A percentile compares a stretch with the other conserved stretches of the same genome.
Evolutionary conservation across 208 protist species (phyloP).

Genomic region (Crithidia thermophila): DNA sequence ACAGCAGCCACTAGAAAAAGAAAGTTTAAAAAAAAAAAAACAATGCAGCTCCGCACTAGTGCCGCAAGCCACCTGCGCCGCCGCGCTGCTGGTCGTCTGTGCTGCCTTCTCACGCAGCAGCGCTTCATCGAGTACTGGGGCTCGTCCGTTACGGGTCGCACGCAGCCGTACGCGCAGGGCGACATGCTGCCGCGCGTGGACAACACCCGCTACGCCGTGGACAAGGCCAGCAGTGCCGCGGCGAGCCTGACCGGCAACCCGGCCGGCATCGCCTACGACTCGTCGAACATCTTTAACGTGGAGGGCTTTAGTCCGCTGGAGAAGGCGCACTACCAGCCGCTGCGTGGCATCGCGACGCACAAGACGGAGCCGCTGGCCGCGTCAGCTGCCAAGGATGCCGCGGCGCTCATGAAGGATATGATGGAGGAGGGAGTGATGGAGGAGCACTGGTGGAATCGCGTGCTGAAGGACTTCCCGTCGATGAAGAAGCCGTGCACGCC

Average conservation of each 20-base stretch:
- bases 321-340: constrained; percentile 74
- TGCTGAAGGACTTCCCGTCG: constrained; percentile 84
- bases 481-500: constrained; percentile 68
- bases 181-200: constrained; percentile 79
- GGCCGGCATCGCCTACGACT: constrained; percentile 75
- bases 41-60: constrained; percentile 26
- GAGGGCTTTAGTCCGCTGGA: constrained; percentile 62
- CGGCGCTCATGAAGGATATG: constrained; percentile 56
- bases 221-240: constrained; percentile 57
- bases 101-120: constrained; percentile 43
- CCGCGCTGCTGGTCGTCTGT: background rate
- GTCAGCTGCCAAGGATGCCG: constrained; percentile 45
- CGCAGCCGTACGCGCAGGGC: constrained; percentile 85
- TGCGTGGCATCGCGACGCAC: constrained; percentile 70
- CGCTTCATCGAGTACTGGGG: constrained; percentile 88
- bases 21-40: background rate
- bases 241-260: constrained; percentile 79
- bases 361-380: constrained; percentile 52
- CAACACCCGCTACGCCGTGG: constrained; percentile 67
- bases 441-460: constrained; percentile 69
- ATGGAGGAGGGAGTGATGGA: constrained; percentile 46
- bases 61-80: constrained; percentile 4
- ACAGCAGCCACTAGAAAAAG: too few relatives aligned
- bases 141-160: constrained; percentile 69
- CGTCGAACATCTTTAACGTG: constrained; percentile 76